These are phyloP conservation scores for Polyplosphaeria fusca DNA, from an alignment of 495 filamentous ascomycete species.

Conservation along the genomic window DNA sequence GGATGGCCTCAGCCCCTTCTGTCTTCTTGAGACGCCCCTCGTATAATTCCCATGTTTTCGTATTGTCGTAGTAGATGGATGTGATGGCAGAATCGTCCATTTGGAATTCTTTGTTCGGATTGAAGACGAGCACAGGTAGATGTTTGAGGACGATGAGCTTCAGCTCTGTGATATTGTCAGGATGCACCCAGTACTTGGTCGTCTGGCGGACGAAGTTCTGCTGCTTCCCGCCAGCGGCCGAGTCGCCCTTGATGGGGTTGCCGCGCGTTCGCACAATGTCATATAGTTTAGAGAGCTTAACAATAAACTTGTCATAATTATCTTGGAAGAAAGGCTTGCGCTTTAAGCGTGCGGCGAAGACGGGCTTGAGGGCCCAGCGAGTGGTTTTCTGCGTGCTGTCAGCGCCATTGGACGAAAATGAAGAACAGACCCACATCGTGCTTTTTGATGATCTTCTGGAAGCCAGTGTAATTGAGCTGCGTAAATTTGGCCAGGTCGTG, in stretches of 20 bases:
- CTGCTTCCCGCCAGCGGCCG: conserved; percentile 83
- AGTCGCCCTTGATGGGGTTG: conserved; percentile 87
- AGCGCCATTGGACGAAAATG: too few relatives aligned
- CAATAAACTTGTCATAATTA: conserved; percentile 94
- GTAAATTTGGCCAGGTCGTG: conserved; percentile 98
- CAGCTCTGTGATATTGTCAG: conserved; percentile 96
- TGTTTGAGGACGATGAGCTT: conserved; percentile 98
- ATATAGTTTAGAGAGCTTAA: conserved; percentile 93
- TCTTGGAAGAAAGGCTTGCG: conserved; percentile 97
- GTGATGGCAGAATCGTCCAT: conserved; percentile 86
- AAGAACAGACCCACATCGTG: conserved; percentile 70
- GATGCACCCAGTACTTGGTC: conserved; percentile 99
- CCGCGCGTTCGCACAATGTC: conserved; percentile 90
- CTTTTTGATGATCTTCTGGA: conserved; percentile 99
- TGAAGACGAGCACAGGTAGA: conserved; percentile 95
- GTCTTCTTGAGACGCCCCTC: conserved; percentile 93
- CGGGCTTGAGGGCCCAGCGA: conserved; percentile 85
- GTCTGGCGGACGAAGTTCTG: conserved; percentile 97
- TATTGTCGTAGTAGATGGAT: conserved; percentile 97
- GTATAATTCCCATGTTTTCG: conserved; percentile 90
- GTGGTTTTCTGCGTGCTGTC: conserved; percentile 89
- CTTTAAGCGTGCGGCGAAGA: conserved; percentile 88
- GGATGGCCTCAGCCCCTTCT: conserved; percentile 94
- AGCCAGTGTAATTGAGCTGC: conserved; percentile 97
- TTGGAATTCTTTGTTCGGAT: conserved; percentile 94